Conservation (phyloP, 1,284 basidiomycete species). For the Fistulinella cinereoalba region DNA sequence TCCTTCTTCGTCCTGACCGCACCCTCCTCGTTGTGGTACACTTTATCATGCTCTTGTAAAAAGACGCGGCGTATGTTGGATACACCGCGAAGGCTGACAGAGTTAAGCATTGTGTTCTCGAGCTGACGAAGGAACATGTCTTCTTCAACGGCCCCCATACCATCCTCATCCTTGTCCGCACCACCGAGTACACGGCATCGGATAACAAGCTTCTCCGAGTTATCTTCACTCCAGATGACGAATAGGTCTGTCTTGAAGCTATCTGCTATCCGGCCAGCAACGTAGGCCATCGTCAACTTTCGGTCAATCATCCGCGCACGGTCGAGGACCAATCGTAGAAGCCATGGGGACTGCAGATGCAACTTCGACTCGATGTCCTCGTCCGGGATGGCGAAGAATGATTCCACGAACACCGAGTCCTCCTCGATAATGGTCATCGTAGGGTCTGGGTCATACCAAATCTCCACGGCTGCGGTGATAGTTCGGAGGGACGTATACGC, state of each 20-base stretch:
- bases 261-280: constrained; percentile 91
- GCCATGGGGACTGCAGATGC: constrained; percentile 94
- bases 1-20: constrained; percentile 71
- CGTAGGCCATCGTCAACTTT: constrained; percentile 93
- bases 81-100: constrained; percentile 94
- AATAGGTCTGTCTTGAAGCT: constrained; percentile 97
- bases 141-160: constrained; percentile 76
- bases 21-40: constrained; percentile 64
- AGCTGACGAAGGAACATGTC: constrained; percentile 96
- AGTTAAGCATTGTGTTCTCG: constrained; percentile 94
- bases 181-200: constrained; percentile 93
- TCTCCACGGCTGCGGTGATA: constrained; percentile 94
- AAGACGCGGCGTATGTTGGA: constrained; percentile 91
- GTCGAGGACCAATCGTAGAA: constrained; percentile 95
- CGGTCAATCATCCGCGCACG: constrained; percentile 98
- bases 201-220: constrained; percentile 95
- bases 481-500: constrained; percentile 95
- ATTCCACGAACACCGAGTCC: constrained; percentile 94
- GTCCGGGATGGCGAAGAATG: constrained; percentile 99
- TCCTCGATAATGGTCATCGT: constrained; percentile 94
- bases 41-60: constrained; percentile 86
- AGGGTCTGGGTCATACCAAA: constrained; percentile 97
- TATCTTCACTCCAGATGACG: constrained; percentile 99
- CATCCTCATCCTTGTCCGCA: constrained; percentile 89
- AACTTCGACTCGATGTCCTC: constrained; percentile 92